phyloP scores from a whole-genome alignment of 176 grass and related monocot species.

The Ampelocalamus luodianensis region DNA sequence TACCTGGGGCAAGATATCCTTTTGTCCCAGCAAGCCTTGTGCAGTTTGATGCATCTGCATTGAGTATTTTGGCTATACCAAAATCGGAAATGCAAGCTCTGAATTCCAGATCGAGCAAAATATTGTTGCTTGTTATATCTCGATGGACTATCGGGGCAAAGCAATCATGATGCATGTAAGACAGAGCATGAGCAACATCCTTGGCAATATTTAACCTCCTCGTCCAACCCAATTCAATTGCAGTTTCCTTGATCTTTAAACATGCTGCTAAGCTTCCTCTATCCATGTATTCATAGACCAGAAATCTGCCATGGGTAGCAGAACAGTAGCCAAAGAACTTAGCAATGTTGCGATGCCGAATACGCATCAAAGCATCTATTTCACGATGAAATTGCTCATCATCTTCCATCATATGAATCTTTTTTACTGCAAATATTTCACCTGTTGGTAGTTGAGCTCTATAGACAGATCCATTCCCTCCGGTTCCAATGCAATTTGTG shows the following conservation, averaged over 20 bases:
- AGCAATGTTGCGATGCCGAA: neutral
- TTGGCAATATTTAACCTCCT: too few species aligned
- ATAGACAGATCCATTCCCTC: neutral
- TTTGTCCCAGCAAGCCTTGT: conserved; percentile 4
- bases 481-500: neutral
- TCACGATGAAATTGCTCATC: neutral
- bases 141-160: too few species aligned
- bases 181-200: too few species aligned
- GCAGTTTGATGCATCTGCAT: neutral
- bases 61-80: neutral
- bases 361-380: neutral
- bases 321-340: neutral
- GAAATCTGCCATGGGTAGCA: neutral
- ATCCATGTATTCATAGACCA: neutral
- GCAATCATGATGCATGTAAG: too few species aligned
- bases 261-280: conserved; percentile 4
- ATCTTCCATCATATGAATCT: neutral
- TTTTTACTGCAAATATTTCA: conserved; percentile 4
- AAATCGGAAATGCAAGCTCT: conserved; percentile 7
- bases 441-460: neutral
- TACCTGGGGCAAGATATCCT: neutral
- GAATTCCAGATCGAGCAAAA: neutral
- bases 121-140: neutral
- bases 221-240: neutral
- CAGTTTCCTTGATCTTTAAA: neutral